Base-by-base conservation (phyloP, 305 asterid genomes). In the Fraxinus velutina region DNA sequence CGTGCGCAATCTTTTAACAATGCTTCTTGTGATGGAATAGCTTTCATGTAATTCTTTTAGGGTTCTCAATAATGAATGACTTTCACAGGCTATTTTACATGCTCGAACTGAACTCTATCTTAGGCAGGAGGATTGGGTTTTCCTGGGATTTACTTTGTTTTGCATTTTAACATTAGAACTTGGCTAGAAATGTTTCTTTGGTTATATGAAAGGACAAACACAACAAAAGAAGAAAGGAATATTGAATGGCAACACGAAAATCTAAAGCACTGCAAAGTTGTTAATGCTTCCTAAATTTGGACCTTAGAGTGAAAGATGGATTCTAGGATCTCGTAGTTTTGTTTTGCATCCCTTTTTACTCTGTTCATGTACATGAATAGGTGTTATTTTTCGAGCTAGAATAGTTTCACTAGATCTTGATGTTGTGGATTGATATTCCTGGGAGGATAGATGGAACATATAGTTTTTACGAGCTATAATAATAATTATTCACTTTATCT, bases 81-180 rank as follows among this genome's bases (percentile, higher is more conserved):
- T 70, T 68, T 27, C n/a, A 24, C 75, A 13, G 17, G 42, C 72
- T 8, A 62, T 10, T 8, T 13, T 15, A 70, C 7, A 30, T 13
- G 29, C 37, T 29, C 2, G 37, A 68, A 30, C 29, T 70, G 74
- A 70, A 15, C 21, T 29, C 21, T 30, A 30, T 68, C 50, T 27
- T 55, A 30, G 37, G 68, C 33, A 17, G 39, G 42, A 6, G 10
- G 7, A 37, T 47, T 10, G 36, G 62, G 52, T 24, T 30, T 64
- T 60, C 5, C 60, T 32, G 55, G 60, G 77, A 21, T 44, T 22
- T 60, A 24, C 70, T 17, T 44, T 55, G 17, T 19, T 78, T 36
- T 78, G 7, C 39, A 78, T 82, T 27, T 47, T 55, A 29, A 82
- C 44, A 71, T 71, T n/a, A 2, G 29, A 8, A 77, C 84, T 70